These are phyloP conservation scores for Globisporangium solare DNA, from an alignment of 352 stramenopile genomes.

Conservation along the genomic window DNA sequence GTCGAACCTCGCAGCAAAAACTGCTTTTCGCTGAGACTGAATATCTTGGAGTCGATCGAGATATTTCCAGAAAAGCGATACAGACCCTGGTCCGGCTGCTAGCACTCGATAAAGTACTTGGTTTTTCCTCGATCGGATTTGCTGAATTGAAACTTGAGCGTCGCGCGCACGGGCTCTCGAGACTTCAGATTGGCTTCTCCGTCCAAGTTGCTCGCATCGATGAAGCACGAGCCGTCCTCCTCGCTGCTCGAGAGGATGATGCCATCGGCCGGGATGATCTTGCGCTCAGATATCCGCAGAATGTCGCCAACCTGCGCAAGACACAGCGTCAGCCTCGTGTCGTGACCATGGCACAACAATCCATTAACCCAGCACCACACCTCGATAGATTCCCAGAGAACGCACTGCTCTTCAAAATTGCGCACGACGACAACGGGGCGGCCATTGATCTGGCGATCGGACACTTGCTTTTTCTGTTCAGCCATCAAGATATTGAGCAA, in stretches of 20 bases:
- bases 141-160: slow-evolving; percentile 26
- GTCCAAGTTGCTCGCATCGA: slow-evolving; percentile 82
- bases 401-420: slow-evolving; percentile 50
- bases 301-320: slow-evolving; percentile 75
- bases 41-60: slow-evolving; percentile 48
- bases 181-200: slow-evolving; percentile 77
- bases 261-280: slow-evolving; percentile 89
- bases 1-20: slow-evolving; percentile 67
- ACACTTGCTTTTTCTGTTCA: slow-evolving; percentile 39
- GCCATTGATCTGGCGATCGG: slow-evolving; percentile 58
- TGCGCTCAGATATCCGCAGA: slow-evolving; percentile 75
- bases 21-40: slow-evolving; percentile 71
- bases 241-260: slow-evolving; percentile 86
- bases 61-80: slow-evolving; percentile 78
- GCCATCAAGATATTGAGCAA: background rate
- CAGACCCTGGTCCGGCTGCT: slow-evolving; percentile 71
- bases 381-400: slow-evolving; percentile 75
- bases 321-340: background rate
- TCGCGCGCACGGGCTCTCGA: slow-evolving; percentile 43
- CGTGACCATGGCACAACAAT: background rate
- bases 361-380: slow-evolving; percentile 18
- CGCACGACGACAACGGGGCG: slow-evolving; percentile 51
- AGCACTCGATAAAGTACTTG: slow-evolving; percentile 69
- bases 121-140: slow-evolving; percentile 28
- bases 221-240: slow-evolving; percentile 73